These are phyloP conservation scores for Tricholoma hemisulphureum DNA, from an alignment of 768 basidiomycete genomes.

Conservation along the genomic window DNA sequence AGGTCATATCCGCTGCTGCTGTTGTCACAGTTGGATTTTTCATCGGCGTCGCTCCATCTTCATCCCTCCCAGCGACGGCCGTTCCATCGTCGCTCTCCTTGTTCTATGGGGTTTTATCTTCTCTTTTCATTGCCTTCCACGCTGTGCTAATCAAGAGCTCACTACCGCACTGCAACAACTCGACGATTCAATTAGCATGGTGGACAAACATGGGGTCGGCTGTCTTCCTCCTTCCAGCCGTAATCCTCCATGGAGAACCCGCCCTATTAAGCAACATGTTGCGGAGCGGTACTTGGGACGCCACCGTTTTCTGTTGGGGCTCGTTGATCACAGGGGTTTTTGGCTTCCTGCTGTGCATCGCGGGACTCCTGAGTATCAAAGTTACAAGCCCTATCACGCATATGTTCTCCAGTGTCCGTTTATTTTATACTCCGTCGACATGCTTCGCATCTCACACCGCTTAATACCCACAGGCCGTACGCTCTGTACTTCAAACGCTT, in stretches of 20 bases:
- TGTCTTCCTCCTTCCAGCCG: slow-evolving; percentile 59
- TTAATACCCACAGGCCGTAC: slow-evolving; percentile 53
- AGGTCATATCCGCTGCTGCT: slow-evolving; percentile 57
- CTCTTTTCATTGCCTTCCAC: slow-evolving; percentile 73
- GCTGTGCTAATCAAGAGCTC: slow-evolving; percentile 74
- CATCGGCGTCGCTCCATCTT: slow-evolving; percentile 64
- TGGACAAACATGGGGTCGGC: slow-evolving; percentile 77
- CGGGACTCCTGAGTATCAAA: slow-evolving; percentile 77
- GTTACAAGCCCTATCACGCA: slow-evolving; percentile 82
- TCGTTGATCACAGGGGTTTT: slow-evolving; percentile 70
- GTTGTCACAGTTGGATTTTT: slow-evolving; percentile 77
- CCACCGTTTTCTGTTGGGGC: slow-evolving; percentile 59
- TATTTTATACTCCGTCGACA: slow-evolving; percentile 3
- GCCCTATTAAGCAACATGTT: slow-evolving; percentile 39
- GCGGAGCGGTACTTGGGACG: slow-evolving; percentile 44
- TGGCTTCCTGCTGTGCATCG: slow-evolving; percentile 78
- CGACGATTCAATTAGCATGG: slow-evolving; percentile 72
- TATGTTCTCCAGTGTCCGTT: slow-evolving; percentile 76
- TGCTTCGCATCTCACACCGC: slow-evolving; percentile 11
- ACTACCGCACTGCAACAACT: slow-evolving; percentile 65
- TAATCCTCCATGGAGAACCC: slow-evolving; percentile 56
- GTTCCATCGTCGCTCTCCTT: slow-evolving; percentile 58
- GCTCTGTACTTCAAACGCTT: slow-evolving; percentile 81
- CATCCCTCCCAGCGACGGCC: slow-evolving; percentile 37
- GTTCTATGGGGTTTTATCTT: slow-evolving; percentile 68